phyloP scores from a whole-genome alignment of 2,329 filamentous ascomycete genomes.

The Berkeleyomyces rouxiae region DNA sequence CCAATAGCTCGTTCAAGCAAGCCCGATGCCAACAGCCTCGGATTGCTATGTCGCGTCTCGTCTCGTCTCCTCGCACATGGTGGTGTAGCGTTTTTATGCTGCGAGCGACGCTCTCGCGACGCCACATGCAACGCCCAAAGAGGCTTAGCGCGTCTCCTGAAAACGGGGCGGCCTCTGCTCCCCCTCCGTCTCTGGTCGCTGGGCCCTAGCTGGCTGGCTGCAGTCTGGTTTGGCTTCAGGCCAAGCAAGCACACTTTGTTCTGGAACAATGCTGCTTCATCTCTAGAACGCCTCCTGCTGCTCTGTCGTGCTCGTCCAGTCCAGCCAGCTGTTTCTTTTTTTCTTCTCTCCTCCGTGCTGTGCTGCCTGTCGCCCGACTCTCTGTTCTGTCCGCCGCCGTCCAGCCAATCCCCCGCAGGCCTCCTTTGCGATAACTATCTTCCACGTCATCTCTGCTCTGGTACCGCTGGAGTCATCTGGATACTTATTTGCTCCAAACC shows the following conservation, averaged over 20 bases:
- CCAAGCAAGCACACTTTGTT: neutral
- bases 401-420: neutral
- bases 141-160: slow-evolving; percentile 11
- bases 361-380: neutral
- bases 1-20: neutral
- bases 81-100: neutral
- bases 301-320: neutral
- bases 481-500: neutral
- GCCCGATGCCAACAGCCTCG: neutral
- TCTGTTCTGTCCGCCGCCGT: neutral
- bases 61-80: neutral
- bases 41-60: neutral
- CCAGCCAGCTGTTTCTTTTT: neutral
- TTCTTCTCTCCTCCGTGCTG: neutral
- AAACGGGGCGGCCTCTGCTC: neutral
- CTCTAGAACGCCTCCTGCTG: neutral
- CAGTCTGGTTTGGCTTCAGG: neutral
- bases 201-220: neutral
- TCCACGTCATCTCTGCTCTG: neutral
- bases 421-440: neutral
- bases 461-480: neutral
- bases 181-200: neutral
- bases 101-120: neutral
- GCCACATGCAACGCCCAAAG: slow-evolving; percentile 9
- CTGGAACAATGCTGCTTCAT: slow-evolving; percentile 3